Base-by-base conservation (phyloP, 23 red algal genomes). In the Gracilaria domingensis region DNA sequence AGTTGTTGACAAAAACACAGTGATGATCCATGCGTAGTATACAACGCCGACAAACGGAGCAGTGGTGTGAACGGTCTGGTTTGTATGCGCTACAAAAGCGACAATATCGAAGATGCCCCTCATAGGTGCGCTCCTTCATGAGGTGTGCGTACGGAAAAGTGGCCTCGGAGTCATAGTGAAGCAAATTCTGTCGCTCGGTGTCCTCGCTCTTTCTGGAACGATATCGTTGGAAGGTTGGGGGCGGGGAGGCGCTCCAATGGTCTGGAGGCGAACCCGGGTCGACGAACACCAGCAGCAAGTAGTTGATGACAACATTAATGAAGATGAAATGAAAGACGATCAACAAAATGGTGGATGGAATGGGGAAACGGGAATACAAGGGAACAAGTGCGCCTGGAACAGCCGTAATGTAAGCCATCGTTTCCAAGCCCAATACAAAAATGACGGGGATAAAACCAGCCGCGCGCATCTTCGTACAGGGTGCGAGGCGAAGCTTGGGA, bases 1-100 rank as follows among this genome's bases (percentile, higher is more conserved):
- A 96, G 62, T 96, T 96, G 78, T 90, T 91, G 37, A 96, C 79
- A 70, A 91, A 99, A 8, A 93, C 90, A 59, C 97, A 99, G 58
- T 94, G 89, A 69, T 99, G 97, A 81, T 99, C 97, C 97, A 99
- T 99, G 23, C 92, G 90, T 21, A 99, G 44, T 28, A 99, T 94
- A 51, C 97, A 99, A 35, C 90, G 86, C 59, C 69, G 71, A 56
- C 94, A 95, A 26, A 82, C 64, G 39, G 73, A 82, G 81, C 97
- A 99, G 55, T 99, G 97, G 57, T 96, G 95, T 21, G 94, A 66
- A 66, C 97, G 94, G 65, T 95, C 93, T 25, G 97, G 97, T 83
- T 98, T 98, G 80, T 93, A 95, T 17, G 64, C 77, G 33, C 26
- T 78, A 66, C 96, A 98, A 57, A 87, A 80, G 75, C 75, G 64